Percentiles rank a stretch among this genome's conserved stretches.
phyloP scores from a whole-genome alignment of 192 early-diverging fungal species.

The Linnemannia exigua region DNA sequence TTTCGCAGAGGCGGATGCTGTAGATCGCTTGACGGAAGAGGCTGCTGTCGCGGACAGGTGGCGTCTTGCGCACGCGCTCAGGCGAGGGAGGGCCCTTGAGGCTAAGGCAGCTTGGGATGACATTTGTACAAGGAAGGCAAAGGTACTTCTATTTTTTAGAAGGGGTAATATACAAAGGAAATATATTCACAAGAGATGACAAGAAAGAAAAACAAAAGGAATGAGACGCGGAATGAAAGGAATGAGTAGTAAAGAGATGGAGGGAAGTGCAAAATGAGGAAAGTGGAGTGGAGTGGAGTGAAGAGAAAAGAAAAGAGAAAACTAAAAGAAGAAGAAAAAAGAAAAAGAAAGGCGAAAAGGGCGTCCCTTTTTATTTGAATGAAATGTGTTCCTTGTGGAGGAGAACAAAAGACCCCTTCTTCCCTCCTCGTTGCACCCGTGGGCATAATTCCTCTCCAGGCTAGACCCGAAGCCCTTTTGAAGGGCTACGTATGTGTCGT shows the following conservation, averaged over 20 bases:
- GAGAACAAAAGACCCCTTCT: neutral
- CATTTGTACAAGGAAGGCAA: conserved; percentile 23
- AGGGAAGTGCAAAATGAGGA: neutral
- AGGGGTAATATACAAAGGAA: neutral
- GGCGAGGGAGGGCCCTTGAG: conserved; percentile 46
- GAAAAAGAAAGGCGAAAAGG: neutral
- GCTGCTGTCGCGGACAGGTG: conserved; percentile 3
- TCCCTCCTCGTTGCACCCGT: conserved; percentile 7
- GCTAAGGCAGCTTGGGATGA: conserved; percentile 45
- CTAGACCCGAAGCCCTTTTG: neutral
- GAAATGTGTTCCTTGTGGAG: neutral
- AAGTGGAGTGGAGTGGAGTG: neutral
- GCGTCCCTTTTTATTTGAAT: conserved; percentile 19
- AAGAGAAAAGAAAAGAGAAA: neutral
- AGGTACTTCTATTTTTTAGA: neutral
- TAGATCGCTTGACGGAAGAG: conserved; percentile 11
- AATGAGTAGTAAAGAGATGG: conserved; percentile 17
- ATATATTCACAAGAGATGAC: conserved; percentile 1
- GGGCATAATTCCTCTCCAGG: neutral
- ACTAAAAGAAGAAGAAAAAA: conserved; percentile 1
- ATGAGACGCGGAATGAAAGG: conserved; percentile 19
- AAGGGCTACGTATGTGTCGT: neutral
- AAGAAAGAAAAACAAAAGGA: too few species aligned
- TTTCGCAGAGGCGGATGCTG: neutral
- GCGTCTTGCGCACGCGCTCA: conserved; percentile 17